Evolutionary conservation across 1,284 basidiomycete genomes (phyloP), one percentile per base, ranked within the genome.

Genomic region (Stereum hirsutum): DNA sequence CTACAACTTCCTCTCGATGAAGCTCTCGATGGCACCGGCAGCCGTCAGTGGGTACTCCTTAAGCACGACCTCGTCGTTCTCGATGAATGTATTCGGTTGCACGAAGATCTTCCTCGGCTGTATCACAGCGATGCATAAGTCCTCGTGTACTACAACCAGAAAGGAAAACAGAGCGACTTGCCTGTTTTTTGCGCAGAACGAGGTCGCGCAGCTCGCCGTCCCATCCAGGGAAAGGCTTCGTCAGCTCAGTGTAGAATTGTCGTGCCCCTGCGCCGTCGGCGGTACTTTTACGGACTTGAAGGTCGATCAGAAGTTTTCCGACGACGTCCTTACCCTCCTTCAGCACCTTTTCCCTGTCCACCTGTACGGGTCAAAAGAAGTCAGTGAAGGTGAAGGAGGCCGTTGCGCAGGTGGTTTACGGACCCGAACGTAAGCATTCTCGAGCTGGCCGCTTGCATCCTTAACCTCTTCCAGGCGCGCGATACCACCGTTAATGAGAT

Each of bases 31-130:
- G 21, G 79, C 70, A 25, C 89, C 89, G 15, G 73, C 77, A 5
- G 72, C 54, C 2, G 77, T 86, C 39, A 83, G 62, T 5, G 82
- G 75, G 56, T 90, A 91, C 54, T 90, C 87, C 59, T 78, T 85
- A 47, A 91, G 62, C 48, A 77, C 62, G 25, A 87, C 82, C 51
- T 84, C 74, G 25, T 65, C 80, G 46, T 77, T 62, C 39, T 72
- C 69, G 37, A 89, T 52, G 51, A 81, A 66, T 7, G 86, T 88
- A 54, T 84, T 89, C 6, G 86, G 83, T 58, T 91, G 81, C 20
- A 87, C 79, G 60, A 90, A 85, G 26, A 89, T 73, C 59, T 89
- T 91, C 42, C 88, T 74, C 12, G 88, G 82, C 77, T 87, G 48
- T 45, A 47, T n/a, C n/a, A n/a, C n/a, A n/a, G n/a, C n/a, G n/a